Conservation (phyloP, 108 stramenopile genomes). For the Hondaea fermentalgiana region DNA sequence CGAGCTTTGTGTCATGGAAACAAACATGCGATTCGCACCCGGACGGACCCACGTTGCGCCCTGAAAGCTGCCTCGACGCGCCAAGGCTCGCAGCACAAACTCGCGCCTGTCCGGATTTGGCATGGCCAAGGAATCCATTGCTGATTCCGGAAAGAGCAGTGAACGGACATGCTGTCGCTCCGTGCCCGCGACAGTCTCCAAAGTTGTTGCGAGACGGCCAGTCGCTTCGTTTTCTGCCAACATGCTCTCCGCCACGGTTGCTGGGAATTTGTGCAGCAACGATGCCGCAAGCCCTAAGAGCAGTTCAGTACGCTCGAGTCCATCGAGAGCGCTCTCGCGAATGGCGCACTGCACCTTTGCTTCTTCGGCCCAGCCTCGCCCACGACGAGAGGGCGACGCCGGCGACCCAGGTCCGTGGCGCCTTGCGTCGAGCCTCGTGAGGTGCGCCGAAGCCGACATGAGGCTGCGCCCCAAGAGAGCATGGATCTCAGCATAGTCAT, state of each 20-base stretch:
- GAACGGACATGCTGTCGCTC: background rate
- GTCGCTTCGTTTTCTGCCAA: background rate
- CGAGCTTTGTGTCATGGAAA: background rate
- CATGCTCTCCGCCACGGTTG: background rate
- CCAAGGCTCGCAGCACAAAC: background rate
- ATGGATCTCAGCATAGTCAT: background rate
- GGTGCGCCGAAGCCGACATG: background rate
- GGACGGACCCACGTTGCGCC: background rate
- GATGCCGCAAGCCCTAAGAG: background rate
- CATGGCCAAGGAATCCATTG: background rate
- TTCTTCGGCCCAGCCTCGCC: background rate
- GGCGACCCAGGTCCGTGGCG: background rate
- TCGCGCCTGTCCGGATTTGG: background rate
- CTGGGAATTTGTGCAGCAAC: background rate
- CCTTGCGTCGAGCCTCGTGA: background rate
- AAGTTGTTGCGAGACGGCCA: background rate
- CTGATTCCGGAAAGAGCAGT: background rate
- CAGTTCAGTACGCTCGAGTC: background rate
- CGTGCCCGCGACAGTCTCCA: background rate
- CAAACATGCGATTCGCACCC: constrained; percentile 6
- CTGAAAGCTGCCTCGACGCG: background rate
- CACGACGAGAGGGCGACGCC: background rate
- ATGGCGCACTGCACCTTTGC: background rate
- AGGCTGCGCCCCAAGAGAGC: background rate
- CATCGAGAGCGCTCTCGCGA: background rate